Conservation (phyloP, 768 basidiomycete genomes). For the Pleurotus ostreatus region DNA sequence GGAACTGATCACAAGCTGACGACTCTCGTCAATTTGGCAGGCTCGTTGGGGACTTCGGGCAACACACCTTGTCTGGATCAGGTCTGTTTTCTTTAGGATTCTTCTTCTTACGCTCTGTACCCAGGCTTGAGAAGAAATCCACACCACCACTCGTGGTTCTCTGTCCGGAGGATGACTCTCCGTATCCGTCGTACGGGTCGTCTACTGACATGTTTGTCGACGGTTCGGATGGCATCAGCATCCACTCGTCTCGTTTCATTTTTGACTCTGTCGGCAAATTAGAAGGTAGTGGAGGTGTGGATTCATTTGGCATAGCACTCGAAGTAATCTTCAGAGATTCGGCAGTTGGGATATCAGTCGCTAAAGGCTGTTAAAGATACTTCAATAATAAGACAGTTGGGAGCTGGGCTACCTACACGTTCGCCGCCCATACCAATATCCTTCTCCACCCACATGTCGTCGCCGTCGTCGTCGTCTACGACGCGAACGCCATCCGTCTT, state of each 20-base stretch:
- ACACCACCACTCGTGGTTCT: constrained; percentile 55
- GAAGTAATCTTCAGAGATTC: constrained; percentile 63
- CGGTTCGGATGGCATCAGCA: constrained; percentile 51
- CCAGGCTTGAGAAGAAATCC: constrained; percentile 90
- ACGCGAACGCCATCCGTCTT: constrained; percentile 19
- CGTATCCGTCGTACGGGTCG: constrained; percentile 63
- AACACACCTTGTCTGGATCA: constrained; percentile 66
- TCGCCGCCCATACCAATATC: constrained; percentile 78
- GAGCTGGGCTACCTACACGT: constrained; percentile 42
- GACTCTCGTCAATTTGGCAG: constrained; percentile 4
- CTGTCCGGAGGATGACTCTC: constrained; percentile 39
- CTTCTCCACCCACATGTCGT: constrained; percentile 86
- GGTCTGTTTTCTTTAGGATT: constrained; percentile 54
- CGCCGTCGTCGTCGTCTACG: constrained; percentile 73
- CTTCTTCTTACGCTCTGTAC: constrained; percentile 69
- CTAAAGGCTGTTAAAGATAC: constrained; percentile 44
- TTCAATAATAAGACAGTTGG: constrained; percentile 5
- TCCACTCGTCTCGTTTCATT: constrained; percentile 83
- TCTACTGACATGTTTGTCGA: constrained; percentile 34
- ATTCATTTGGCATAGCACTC: constrained; percentile 41
- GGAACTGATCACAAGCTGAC: constrained; percentile 56
- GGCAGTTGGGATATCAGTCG: constrained; percentile 73
- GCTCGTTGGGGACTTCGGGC: not conserved
- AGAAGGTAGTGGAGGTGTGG: constrained; percentile 45
- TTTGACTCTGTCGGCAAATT: constrained; percentile 42